Percentiles rank a stretch among this genome's conserved stretches.
Conservation (phyloP, 345 rosid species). For the Cochlearia excelsa region DNA sequence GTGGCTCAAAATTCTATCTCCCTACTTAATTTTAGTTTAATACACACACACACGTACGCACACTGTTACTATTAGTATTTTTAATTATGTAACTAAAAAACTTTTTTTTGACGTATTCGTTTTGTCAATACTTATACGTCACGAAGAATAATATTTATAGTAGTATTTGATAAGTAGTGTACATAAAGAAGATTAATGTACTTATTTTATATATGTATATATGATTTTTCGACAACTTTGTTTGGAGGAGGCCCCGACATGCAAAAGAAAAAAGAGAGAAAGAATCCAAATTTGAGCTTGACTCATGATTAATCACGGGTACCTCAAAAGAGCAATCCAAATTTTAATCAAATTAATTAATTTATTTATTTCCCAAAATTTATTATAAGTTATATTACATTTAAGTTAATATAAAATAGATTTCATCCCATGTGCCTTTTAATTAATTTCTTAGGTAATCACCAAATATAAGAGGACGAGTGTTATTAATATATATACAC, state of each 20-base stretch:
- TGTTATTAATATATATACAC: too few species aligned
- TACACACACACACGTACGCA: constrained; percentile 29
- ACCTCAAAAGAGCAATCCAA: constrained; percentile 33
- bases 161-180: neutral
- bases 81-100: constrained; percentile 10
- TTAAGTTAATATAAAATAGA: neutral
- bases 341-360: neutral
- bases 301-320: constrained; percentile 42
- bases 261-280: constrained; percentile 33
- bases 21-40: constrained; percentile 24
- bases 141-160: neutral
- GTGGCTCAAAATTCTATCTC: constrained; percentile 37
- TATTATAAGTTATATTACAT: neutral
- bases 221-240: constrained; percentile 33
- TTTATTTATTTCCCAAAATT: neutral
- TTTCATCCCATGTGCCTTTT: constrained; percentile 3
- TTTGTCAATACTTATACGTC: constrained; percentile 23
- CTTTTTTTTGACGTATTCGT: constrained; percentile 26
- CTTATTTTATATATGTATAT: constrained; percentile 9
- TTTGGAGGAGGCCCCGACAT: constrained; percentile 34
- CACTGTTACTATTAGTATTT: constrained; percentile 12
- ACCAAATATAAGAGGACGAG: too few species aligned
- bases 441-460: neutral
- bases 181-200: constrained; percentile 31
- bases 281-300: constrained; percentile 38